phyloP scores from a whole-genome alignment of 495 filamentous ascomycete species.

The Aspergillus baeticus region DNA sequence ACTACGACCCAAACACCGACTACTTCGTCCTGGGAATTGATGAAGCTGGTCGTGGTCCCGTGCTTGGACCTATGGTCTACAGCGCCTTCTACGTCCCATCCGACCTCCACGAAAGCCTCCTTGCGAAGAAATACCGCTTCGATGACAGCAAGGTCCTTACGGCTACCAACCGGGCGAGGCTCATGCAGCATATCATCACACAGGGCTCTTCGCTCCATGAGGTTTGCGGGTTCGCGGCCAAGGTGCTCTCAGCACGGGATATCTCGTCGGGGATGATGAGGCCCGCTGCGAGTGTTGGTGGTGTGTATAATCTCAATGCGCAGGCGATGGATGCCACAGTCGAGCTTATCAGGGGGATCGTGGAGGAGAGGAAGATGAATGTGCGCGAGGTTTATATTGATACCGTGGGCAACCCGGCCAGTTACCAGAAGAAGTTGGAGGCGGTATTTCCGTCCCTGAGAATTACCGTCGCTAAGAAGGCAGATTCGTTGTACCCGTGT shows the following conservation, averaged over 20 bases:
- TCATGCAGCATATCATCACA: constrained; percentile 76
- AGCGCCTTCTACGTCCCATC: constrained; percentile 81
- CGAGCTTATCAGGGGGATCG: constrained; percentile 72
- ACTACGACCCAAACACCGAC: constrained; percentile 10
- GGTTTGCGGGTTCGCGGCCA: constrained; percentile 79
- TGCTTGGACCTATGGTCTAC: constrained; percentile 97
- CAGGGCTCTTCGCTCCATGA: constrained; percentile 58
- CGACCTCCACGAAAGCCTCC: constrained; percentile 63
- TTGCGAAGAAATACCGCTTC: constrained; percentile 76
- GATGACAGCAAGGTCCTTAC: constrained; percentile 91
- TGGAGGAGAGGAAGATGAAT: constrained; percentile 69
- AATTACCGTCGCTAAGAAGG: constrained; percentile 94
- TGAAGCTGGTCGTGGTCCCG: constrained; percentile 93
- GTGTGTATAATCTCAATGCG: constrained; percentile 90
- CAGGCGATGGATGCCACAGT: constrained; percentile 96
- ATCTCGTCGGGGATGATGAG: constrained; percentile 80
- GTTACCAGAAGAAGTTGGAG: constrained; percentile 83
- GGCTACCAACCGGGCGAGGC: constrained; percentile 63
- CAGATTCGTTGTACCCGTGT: constrained; percentile 88
- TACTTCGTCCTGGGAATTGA: constrained; percentile 78
- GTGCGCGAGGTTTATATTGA: constrained; percentile 91
- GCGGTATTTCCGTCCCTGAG: constrained; percentile 74
- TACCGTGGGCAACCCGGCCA: constrained; percentile 78
- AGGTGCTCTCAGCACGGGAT: constrained; percentile 78
- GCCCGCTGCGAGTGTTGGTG: constrained; percentile 37